A percentile compares a stretch with the other conserved stretches of the same genome.
Conservation (phyloP, 140 eudicot species). For the Bidens hawaiensis region DNA sequence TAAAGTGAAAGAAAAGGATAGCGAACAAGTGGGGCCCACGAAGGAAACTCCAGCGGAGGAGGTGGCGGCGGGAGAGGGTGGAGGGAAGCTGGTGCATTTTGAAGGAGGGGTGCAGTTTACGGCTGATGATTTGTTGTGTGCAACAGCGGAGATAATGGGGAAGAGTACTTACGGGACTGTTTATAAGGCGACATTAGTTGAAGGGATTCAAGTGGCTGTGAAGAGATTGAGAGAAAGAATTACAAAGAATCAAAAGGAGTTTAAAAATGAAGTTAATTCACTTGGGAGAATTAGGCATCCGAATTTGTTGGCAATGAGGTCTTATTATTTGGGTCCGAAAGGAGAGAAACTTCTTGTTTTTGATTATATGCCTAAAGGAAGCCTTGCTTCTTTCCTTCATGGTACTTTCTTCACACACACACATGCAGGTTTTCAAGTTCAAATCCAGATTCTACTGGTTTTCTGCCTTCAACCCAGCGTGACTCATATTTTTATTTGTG, state of each 20-base stretch:
- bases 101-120: conserved; percentile 85
- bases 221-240: conserved; percentile 90
- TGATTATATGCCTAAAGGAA: conserved; percentile 94
- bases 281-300: conserved; percentile 81
- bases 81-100: conserved; percentile 90
- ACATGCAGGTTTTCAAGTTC: not conserved
- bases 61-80: conserved; percentile 65
- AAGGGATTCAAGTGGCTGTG: conserved; percentile 86
- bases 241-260: conserved; percentile 66
- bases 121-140: conserved; percentile 93
- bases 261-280: conserved; percentile 67
- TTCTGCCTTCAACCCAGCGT: too few relatives aligned
- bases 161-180: conserved; percentile 96
- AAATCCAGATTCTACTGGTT: not conserved
- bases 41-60: conserved; percentile 58
- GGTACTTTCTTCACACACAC: conserved; percentile 37
- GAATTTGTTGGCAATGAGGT: conserved; percentile 79
- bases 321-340: conserved; percentile 86
- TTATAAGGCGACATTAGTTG: conserved; percentile 80
- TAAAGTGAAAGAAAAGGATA: conserved; percentile 32
- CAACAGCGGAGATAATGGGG: conserved; percentile 96
- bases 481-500: too few relatives aligned
- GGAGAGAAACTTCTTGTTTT: conserved; percentile 96
- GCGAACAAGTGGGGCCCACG: conserved; percentile 36
- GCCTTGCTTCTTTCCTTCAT: conserved; percentile 75